Evolutionary conservation across 1,284 basidiomycete species (phyloP), one percentile per base, ranked within the genome.

Genomic region (Cryptococcus sp.): DNA sequence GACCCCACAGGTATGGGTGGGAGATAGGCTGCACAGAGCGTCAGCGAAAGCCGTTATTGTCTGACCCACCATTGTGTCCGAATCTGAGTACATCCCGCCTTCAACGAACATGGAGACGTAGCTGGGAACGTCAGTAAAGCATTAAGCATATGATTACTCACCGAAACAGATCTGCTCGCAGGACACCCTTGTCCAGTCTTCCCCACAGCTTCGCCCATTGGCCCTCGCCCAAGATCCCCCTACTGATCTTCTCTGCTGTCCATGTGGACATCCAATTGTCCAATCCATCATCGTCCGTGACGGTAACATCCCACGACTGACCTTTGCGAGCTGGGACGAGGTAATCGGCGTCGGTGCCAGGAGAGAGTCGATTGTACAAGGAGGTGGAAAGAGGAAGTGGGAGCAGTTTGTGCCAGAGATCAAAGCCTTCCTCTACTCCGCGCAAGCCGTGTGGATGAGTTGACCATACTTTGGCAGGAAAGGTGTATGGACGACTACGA

Each of bases 81-180:
- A 69, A 50, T 73, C 72, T 0, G 74, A 68, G 35, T 72, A 75
- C 15, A 75, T 64, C 1, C 72, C 73, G 3, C 74, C 74, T 39
- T 66, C 64, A 15, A 68, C 66, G 6, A 76, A 57, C 64, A 75
- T 64, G 10, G 67, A 60, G 42, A 70, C 56, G 50, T 69, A 72
- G 38, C 70, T 69, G 52, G 22, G 4, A 8, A 48, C 5, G 11
- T 65, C 56, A 61, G 60, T 20, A 19, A 42, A 4, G 2, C 17
- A 15, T 22, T 5, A 17, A 15, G n/a, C 16, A 49, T 25, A 17
- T 45, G 13, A 1, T 7, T 20, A 50, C 69, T 44, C 47, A 74
- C 68, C 69, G 62, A 53, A 68, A 74, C 17, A 76, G 39, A 41
- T 73, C 69, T 13, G 69, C 65, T 19, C 67, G 60, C 20, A 71